Conservation (phyloP, 78 protist species). For the Tieghemostelium lacteum region DNA sequence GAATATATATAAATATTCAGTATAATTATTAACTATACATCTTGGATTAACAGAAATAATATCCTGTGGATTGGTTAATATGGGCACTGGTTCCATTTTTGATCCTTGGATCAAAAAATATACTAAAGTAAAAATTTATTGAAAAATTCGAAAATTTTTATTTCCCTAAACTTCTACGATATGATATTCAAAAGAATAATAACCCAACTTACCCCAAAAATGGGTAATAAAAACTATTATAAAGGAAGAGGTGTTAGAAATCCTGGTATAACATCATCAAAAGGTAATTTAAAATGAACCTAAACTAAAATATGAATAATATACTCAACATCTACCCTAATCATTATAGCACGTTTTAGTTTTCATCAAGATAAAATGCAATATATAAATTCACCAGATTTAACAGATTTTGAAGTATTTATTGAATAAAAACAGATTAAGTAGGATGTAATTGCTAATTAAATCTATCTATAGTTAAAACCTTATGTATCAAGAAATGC, state of each 20-base stretch:
- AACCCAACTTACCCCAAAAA: slow-evolving; percentile 70
- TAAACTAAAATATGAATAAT: not conserved
- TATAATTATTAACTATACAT: no score
- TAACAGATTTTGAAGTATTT: slow-evolving; percentile 11
- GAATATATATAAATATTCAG: no score
- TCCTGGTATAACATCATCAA: slow-evolving; percentile 30
- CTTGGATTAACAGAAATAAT: no score
- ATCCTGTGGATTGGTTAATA: no score
- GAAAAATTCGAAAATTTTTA: no score
- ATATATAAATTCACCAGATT: slow-evolving; percentile 42
- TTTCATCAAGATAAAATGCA: slow-evolving; percentile 2
- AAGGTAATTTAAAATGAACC: slow-evolving; percentile 2
- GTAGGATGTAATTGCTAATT: not conserved
- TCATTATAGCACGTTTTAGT: not conserved
- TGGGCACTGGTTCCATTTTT: no score
- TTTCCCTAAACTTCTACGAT: not conserved
- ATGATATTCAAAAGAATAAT: slow-evolving; percentile 51
- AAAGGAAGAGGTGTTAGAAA: slow-evolving; percentile 71
- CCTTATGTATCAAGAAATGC: slow-evolving; percentile 67
- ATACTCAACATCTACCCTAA: not conserved
- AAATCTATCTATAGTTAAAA: slow-evolving; percentile 24
- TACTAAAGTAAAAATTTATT: no score
- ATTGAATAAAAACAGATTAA: not conserved
- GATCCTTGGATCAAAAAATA: no score
- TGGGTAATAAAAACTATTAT: slow-evolving; percentile 75